Evolutionary conservation across 2,329 filamentous ascomycete species (phyloP).

Genomic region (Microcyclospora pomicola): DNA sequence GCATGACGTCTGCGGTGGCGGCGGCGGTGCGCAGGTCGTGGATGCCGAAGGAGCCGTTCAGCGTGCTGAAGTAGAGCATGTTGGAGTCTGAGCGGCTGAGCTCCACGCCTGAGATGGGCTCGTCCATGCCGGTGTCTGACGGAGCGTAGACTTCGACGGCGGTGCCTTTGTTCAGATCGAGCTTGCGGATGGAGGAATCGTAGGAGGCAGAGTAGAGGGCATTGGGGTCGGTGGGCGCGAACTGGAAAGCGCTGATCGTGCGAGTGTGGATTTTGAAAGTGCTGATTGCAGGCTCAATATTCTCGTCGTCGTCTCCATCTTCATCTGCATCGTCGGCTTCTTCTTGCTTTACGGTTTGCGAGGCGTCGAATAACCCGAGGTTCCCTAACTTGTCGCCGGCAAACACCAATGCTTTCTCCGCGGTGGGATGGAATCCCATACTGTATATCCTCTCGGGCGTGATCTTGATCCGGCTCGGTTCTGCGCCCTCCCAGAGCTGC

Average conservation of each 20-base stretch:
- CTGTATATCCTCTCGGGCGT: conserved; percentile 78
- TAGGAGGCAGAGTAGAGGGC: conserved; percentile 77
- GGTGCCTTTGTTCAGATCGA: conserved; percentile 68
- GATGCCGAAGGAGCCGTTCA: conserved; percentile 66
- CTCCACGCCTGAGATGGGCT: conserved; percentile 73
- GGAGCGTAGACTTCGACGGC: conserved; percentile 75
- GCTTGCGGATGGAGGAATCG: conserved; percentile 76
- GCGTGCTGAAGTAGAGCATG: conserved; percentile 71
- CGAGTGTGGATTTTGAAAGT: conserved; percentile 82
- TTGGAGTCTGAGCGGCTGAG: conserved; percentile 58
- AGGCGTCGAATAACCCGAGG: conserved; percentile 80
- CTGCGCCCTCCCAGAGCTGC: conserved; percentile 69
- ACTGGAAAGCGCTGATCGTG: conserved; percentile 75
- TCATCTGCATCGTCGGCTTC: conserved; percentile 48
- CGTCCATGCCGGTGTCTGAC: conserved; percentile 51
- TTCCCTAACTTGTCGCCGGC: conserved; percentile 90
- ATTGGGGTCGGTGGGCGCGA: conserved; percentile 59
- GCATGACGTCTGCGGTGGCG: conserved; percentile 51
- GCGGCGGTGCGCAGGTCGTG: conserved; percentile 57
- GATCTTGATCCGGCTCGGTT: conserved; percentile 77
- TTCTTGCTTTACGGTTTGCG: conserved; percentile 44
- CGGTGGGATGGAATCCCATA: conserved; percentile 75
- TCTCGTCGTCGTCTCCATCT: conserved; percentile 51
- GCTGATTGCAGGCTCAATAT: conserved; percentile 63
- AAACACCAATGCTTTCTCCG: conserved; percentile 77